phyloP scores from a whole-genome alignment of 192 early-diverging fungal species.

The Coemansia sp. region DNA sequence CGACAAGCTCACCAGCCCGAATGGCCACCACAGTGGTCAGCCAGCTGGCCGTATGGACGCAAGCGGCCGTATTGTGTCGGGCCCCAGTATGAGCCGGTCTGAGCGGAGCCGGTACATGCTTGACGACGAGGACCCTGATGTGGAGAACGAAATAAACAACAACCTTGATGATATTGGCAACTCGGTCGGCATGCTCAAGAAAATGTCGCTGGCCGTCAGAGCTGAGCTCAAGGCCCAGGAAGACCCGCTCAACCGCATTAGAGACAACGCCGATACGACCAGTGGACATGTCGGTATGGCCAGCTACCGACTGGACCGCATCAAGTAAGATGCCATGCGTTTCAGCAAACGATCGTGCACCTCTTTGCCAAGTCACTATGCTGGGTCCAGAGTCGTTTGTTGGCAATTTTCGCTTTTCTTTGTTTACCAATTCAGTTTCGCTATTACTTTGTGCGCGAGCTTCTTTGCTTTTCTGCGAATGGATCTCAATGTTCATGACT shows the following conservation, averaged over 20 bases:
- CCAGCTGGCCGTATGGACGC: slow-evolving; percentile 41
- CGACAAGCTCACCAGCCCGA: slow-evolving; percentile 44
- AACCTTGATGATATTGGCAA: slow-evolving; percentile 64
- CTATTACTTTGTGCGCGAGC: background rate
- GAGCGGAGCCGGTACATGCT: slow-evolving; percentile 66
- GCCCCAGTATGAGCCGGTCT: slow-evolving; percentile 20
- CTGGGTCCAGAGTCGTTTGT: background rate
- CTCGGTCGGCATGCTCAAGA: slow-evolving; percentile 59
- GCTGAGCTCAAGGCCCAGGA: slow-evolving; percentile 66
- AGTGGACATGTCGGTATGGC: slow-evolving; percentile 47
- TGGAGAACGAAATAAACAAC: slow-evolving; percentile 68
- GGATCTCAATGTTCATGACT: too few species aligned
- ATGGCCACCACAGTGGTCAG: slow-evolving; percentile 12
- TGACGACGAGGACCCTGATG: slow-evolving; percentile 68
- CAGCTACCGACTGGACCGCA: slow-evolving; percentile 36
- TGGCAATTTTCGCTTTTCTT: background rate
- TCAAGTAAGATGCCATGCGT: slow-evolving; percentile 22
- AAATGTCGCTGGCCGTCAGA: slow-evolving; percentile 60
- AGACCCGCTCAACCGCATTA: slow-evolving; percentile 55
- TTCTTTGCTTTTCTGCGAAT: too few species aligned
- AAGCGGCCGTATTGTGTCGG: slow-evolving; percentile 51
- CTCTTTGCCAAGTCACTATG: too few species aligned
- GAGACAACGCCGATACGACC: slow-evolving; percentile 55
- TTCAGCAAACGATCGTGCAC: too few species aligned
- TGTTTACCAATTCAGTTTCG: background rate